Evolutionary conservation across 2,329 filamentous ascomycete genomes (phyloP).

Genomic region (Stachybotrys echinatus): DNA sequence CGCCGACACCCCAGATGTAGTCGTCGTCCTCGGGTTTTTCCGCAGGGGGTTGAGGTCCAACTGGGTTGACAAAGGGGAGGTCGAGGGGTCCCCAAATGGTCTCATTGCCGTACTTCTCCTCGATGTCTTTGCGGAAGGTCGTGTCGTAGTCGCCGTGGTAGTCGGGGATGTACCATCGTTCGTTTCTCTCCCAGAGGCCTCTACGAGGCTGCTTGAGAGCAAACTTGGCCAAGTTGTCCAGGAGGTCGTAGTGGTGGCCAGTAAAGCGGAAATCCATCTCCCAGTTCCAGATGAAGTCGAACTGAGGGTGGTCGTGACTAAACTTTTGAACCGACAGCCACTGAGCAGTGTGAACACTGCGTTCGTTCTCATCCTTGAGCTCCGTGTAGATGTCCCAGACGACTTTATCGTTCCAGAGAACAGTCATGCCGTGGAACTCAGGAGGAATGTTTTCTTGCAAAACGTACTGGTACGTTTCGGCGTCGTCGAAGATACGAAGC

Average conservation of each 20-base stretch:
- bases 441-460: conserved; percentile 59
- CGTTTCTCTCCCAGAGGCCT: conserved; percentile 68
- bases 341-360: conserved; percentile 54
- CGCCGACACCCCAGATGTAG: conserved; percentile 71
- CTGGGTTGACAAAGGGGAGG: conserved; percentile 54
- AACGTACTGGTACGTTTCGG: conserved; percentile 52
- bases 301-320: conserved; percentile 69
- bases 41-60: conserved; percentile 59
- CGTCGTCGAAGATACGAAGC: conserved; percentile 53
- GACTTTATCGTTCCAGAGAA: conserved; percentile 70
- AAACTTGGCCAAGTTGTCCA: conserved; percentile 60
- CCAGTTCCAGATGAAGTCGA: conserved; percentile 83
- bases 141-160: conserved; percentile 62
- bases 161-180: conserved; percentile 67
- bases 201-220: conserved; percentile 63
- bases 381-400: conserved; percentile 74
- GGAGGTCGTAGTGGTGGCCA: conserved; percentile 76
- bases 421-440: conserved; percentile 65
- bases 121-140: conserved; percentile 62
- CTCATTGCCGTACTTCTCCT: conserved; percentile 41
- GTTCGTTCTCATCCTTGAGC: conserved; percentile 55
- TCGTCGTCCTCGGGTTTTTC: conserved; percentile 55
- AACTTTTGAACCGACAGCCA: conserved; percentile 74
- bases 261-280: conserved; percentile 77
- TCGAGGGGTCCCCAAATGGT: conserved; percentile 63